Evolutionary conservation across 495 filamentous ascomycete species (phyloP).

Genomic region (Neurospora sp.): DNA sequence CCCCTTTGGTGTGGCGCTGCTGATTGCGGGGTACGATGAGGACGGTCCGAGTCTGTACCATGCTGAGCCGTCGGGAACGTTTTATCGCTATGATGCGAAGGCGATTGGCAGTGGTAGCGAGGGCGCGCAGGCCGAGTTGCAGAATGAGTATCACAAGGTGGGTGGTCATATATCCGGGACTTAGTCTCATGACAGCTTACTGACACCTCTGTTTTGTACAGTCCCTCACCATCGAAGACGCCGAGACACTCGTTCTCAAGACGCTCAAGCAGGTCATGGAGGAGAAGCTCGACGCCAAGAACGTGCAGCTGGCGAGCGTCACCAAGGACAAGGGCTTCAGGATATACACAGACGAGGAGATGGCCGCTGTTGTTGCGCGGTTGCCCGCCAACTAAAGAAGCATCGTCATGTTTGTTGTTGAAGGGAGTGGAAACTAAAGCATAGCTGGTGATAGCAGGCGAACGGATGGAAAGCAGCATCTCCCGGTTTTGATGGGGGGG

Average conservation of each 20-base stretch:
- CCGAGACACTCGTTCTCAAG: conserved; percentile 91
- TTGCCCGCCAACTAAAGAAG: conserved; percentile 42
- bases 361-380: conserved; percentile 79
- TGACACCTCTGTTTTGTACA: conserved; percentile 9
- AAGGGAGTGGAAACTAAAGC: background rate
- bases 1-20: conserved; percentile 90
- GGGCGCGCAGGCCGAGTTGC: conserved; percentile 92
- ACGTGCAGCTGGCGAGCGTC: conserved; percentile 94
- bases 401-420: background rate
- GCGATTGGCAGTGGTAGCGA: conserved; percentile 95
- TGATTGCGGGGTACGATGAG: conserved; percentile 96
- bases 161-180: background rate
- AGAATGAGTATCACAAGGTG: conserved; percentile 94
- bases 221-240: conserved; percentile 86
- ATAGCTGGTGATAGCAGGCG: background rate
- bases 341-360: conserved; percentile 96
- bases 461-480: background rate
- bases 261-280: conserved; percentile 99
- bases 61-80: conserved; percentile 93
- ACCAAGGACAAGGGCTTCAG: conserved; percentile 96
- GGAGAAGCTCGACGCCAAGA: conserved; percentile 97
- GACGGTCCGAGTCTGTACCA: conserved; percentile 97
- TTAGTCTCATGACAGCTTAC: conserved; percentile 5
- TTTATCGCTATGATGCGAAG: conserved; percentile 98
- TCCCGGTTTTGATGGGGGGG: background rate